phyloP scores from a whole-genome alignment of 1,284 basidiomycete genomes.

The Cutaneotrichosporon cavernicola region DNA sequence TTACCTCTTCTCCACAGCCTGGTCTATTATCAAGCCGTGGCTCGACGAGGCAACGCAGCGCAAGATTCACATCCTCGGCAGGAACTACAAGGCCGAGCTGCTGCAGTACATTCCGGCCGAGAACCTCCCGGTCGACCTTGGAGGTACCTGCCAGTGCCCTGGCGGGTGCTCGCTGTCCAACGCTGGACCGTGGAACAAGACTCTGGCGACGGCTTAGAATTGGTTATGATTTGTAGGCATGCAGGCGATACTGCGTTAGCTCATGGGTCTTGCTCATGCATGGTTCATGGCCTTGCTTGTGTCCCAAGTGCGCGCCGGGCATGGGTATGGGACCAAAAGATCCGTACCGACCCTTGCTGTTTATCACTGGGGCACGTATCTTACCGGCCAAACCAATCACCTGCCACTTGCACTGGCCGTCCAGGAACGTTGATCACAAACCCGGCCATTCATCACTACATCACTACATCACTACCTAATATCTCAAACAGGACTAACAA shows the following conservation, averaged over 20 bases:
- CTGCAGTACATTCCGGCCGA: conserved; percentile 76
- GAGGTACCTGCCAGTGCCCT: conserved; percentile 74
- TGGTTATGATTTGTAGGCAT: conserved; percentile 9
- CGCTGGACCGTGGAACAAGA: conserved; percentile 83
- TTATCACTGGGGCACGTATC: too few relatives aligned
- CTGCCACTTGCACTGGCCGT: background rate
- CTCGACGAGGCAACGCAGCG: conserved; percentile 90
- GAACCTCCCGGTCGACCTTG: conserved; percentile 81
- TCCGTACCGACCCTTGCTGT: too few relatives aligned
- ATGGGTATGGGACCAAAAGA: too few relatives aligned
- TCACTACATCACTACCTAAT: background rate
- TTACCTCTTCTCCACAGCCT: conserved; percentile 85
- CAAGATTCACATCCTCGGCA: conserved; percentile 83
- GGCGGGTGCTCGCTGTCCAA: conserved; percentile 86
- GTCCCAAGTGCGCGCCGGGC: too few relatives aligned
- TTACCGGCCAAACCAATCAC: background rate
- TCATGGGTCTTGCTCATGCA: background rate
- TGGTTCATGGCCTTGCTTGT: too few relatives aligned
- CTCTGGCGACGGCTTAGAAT: background rate
- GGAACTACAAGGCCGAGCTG: conserved; percentile 63
- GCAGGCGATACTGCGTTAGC: conserved; percentile 9
- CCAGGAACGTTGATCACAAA: too few relatives aligned
- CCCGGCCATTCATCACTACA: background rate
- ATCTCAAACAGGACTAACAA: background rate
- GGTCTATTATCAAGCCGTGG: conserved; percentile 89